Conservation (phyloP, 805 yeast species). For the Suhomyces canberraensis region DNA sequence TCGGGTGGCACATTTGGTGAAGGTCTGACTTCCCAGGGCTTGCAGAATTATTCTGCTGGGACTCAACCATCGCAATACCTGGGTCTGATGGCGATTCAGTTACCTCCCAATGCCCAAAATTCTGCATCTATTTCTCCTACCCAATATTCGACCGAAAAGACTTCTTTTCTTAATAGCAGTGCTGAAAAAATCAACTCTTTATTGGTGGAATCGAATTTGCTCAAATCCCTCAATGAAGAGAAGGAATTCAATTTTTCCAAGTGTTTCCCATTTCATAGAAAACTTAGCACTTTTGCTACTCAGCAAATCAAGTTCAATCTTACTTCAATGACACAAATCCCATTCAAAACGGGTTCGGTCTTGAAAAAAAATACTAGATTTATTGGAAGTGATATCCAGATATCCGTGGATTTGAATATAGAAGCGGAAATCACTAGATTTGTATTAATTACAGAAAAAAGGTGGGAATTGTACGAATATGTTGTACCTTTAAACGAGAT, state of each 20-base stretch:
- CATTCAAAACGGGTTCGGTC: conserved; percentile 21
- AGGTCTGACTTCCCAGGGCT: not conserved
- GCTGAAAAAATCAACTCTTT: conserved; percentile 11
- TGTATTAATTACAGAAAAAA: conserved; percentile 61
- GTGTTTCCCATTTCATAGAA: conserved; percentile 81
- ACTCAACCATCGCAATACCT: not conserved
- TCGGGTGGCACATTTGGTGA: not conserved
- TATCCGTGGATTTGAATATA: conserved; percentile 23
- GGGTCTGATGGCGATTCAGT: not conserved
- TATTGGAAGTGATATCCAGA: conserved; percentile 28
- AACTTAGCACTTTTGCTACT: conserved; percentile 48
- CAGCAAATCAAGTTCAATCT: conserved; percentile 45
- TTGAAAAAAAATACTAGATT: conserved; percentile 27
- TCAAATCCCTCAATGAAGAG: conserved; percentile 26
- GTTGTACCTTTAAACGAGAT: conserved; percentile 38
- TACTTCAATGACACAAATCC: conserved; percentile 17
- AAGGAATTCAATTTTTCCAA: conserved; percentile 69
- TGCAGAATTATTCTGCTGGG: not conserved
- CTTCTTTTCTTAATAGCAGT: conserved; percentile 5
- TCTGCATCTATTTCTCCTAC: conserved; percentile 3
- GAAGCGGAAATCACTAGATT: conserved; percentile 63
- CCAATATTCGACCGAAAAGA: conserved; percentile 1
- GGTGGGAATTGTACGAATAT: conserved; percentile 72
- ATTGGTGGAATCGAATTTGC: conserved; percentile 16
- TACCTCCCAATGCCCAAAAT: not conserved